Conservation (phyloP, 192 early-diverging fungal species). For the Allomyces macrogynus region DNA sequence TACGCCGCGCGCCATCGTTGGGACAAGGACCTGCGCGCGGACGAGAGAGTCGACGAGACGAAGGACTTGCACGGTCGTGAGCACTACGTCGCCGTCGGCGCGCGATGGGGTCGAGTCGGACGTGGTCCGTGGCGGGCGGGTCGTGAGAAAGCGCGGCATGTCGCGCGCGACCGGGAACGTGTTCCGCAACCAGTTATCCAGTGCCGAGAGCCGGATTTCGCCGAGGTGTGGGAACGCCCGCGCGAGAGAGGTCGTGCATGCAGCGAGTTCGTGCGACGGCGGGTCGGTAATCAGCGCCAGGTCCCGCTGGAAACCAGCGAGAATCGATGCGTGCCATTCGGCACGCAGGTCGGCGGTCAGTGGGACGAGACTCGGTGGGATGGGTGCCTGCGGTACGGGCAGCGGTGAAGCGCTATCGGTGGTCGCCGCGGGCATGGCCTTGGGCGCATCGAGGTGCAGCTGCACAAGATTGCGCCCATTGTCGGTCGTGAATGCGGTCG, state of each 20-base stretch:
- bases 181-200: neutral
- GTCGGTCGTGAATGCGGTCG: neutral
- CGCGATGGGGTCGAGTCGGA: too few species aligned
- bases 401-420: neutral
- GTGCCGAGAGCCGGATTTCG: neutral
- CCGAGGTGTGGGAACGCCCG: neutral
- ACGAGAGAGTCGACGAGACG: neutral
- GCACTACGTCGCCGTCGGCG: neutral
- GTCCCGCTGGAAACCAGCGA: neutral
- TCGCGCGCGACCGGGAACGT: neutral
- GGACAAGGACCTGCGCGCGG: neutral
- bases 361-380: neutral
- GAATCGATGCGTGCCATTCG: neutral
- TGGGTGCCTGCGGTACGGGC: neutral
- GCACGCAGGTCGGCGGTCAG: neutral
- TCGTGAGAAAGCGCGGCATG: too few species aligned
- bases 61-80: neutral
- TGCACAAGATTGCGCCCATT: neutral
- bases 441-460: too few species aligned
- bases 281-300: neutral
- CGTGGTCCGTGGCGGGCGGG: too few species aligned
- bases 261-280: neutral
- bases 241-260: neutral
- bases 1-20: neutral
- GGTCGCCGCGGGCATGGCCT: neutral